Conservation (phyloP, 2,329 filamentous ascomycete genomes). For the Diaporthe eres region DNA sequence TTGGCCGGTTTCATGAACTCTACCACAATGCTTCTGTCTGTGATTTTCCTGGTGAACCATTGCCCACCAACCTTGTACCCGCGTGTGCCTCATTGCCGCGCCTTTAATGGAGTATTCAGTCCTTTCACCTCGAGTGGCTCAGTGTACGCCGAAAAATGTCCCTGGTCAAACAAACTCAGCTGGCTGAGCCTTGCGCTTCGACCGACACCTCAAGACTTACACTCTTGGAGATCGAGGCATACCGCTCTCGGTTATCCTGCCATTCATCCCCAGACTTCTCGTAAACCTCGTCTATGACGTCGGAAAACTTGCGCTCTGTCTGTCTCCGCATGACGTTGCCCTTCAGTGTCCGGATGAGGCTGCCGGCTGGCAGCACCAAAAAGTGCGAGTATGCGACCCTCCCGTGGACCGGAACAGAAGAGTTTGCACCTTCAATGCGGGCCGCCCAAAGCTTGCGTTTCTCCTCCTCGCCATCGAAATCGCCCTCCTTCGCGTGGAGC, state of each 20-base stretch:
- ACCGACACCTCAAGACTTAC: slow-evolving; percentile 26
- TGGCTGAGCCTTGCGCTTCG: neutral
- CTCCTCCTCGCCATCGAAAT: neutral
- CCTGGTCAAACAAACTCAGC: slow-evolving; percentile 1
- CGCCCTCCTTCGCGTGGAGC: slow-evolving; percentile 16
- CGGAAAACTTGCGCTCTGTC: slow-evolving; percentile 22
- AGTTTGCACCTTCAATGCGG: slow-evolving; percentile 14
- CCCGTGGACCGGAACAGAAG: neutral
- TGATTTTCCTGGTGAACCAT: neutral
- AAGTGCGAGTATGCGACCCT: slow-evolving; percentile 24
- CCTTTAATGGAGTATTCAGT: neutral
- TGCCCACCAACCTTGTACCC: neutral
- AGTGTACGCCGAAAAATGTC: neutral
- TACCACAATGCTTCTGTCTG: neutral
- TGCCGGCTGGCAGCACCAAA: slow-evolving; percentile 13
- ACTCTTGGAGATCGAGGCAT: slow-evolving; percentile 28
- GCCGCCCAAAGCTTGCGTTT: slow-evolving; percentile 1
- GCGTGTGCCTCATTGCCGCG: neutral
- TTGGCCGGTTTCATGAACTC: neutral
- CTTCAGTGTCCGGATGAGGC: slow-evolving; percentile 32
- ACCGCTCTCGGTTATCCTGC: slow-evolving; percentile 32
- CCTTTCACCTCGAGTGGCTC: slow-evolving; percentile 3
- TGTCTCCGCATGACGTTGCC: slow-evolving; percentile 29
- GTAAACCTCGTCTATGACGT: slow-evolving; percentile 4
- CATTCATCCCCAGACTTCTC: slow-evolving; percentile 26